Evolutionary conservation across 805 yeast genomes (phyloP).

Genomic region (Grigorovia transvaalensis): DNA sequence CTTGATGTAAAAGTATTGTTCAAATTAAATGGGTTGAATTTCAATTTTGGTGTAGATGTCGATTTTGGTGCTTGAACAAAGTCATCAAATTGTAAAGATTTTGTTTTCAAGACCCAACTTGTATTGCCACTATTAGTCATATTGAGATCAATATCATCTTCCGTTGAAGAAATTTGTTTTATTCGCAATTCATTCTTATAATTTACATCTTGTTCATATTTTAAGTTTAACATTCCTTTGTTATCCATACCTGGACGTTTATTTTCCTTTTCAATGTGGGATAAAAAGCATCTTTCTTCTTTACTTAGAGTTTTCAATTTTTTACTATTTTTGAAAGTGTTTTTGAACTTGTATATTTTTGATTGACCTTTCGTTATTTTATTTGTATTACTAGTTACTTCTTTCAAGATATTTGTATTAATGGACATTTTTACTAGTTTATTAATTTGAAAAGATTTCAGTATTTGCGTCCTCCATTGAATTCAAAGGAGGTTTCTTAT

Average conservation of each 20-base stretch:
- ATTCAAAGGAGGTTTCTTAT: too few species aligned
- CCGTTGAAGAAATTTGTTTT: background rate
- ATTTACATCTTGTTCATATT: background rate
- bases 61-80: conserved; percentile 25
- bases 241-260: background rate
- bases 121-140: background rate
- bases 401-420: background rate
- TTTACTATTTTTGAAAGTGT: background rate
- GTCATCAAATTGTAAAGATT: conserved; percentile 19
- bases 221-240: too few species aligned
- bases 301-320: background rate
- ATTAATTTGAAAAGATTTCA: background rate
- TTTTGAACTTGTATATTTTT: background rate
- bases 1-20: background rate
- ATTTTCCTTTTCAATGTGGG: background rate
- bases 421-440: background rate
- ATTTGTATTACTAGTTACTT: background rate
- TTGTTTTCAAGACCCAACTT: background rate
- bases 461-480: background rate
- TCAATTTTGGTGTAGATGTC: conserved; percentile 21
- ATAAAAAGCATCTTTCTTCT: background rate
- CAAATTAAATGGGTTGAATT: background rate
- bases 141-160: background rate
- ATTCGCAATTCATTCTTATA: background rate
- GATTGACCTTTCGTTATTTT: background rate